Base-by-base conservation (phyloP, 2,329 filamentous ascomycete genomes). In the Colletotrichum tabaci region DNA sequence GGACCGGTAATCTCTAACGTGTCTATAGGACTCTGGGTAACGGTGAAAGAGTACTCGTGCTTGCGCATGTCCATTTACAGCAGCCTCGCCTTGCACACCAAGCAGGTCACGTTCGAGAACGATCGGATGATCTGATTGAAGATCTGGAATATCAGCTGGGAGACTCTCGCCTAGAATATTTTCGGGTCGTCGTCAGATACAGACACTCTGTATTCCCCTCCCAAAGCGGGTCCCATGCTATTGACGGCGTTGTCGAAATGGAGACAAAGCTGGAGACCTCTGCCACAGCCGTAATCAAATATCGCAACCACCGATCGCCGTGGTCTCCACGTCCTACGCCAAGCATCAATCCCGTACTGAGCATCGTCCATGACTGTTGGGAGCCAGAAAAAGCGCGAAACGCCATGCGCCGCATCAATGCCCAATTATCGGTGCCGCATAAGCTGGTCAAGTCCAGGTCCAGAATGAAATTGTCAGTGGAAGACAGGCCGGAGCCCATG, bases 61-160 rank as follows among this genome's bases (percentile, higher is more conserved):
- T 90, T n/a, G 86, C 82, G 15, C 84, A 87, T 55, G 74, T 89
- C 4, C 77, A 78, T 6, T 78, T 87, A 13, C 63, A 26, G 53
- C 57, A 49, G 49, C 53, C 50, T 42, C n/a, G 13, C 40, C 16
- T 66, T 74, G 10, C 49, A 50, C n/a, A 67, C 66, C 40, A 67
- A 26, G 60, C 65, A 16, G 66, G 70, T 10, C 79, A 84, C 63
- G 42, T 75, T 10, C 80, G 80, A 42, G 81, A 84, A 57, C 84
- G 81, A 49, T 86, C 89, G 0, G 88, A 91, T 15, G 83, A 87
- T 50, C 80, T 91, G 42, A 89, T 92, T 18, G 84, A 88, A 30
- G 88, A 91, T 67, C 81, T 92, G 13, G 88, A 91, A 75, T 80
- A 82, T 40, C 85, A 90, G 66, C 84, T 92, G 3, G 88, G 89